Evolutionary conservation across 768 basidiomycete genomes (phyloP), one percentile per base, ranked within the genome.

Genomic region (Termitomyces sp.): DNA sequence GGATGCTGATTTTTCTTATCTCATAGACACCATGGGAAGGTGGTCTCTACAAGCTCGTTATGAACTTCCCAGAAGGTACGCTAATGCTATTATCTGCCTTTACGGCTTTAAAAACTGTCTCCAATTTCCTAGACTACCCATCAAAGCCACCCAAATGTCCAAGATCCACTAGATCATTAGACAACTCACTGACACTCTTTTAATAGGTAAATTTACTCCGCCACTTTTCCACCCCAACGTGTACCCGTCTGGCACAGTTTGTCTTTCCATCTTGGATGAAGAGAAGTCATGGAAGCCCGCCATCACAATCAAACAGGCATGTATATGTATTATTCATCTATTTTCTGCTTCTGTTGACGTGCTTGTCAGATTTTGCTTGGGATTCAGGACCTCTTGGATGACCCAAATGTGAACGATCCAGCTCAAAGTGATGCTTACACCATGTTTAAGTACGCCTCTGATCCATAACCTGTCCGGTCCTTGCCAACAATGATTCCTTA

Each of bases 271-370:
- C 66, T 74, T 99, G 53, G 96, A 98, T 66, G 97, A 99, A 68
- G 97, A 99, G 73, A 98, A 99, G 70, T 88, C 87, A 1, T 99
- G 97, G 97, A 98, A 98, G 68, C 94, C 97, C 26, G 91, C 94
- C 7, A 98, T 99, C 64, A 98, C 97, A 1, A 94, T 99, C 74
- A 99, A 98, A 71, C 97, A 98, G 81, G 96, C 90, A 26, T 40
- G 73, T 61, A 35, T 54, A 38, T 46, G 33, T 11, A 33, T 48
- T 17, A 23, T 38, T 42, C 19, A n/a, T 21, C 26, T 10, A 6
- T 49, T n/a, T 44, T 5, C 26, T 28, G 33, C 33, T 56, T 37
- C 42, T 5, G 46, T 58, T 19, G 21, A 59, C 23, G 42, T 49
- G 58, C 28, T 45, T 17, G 56, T 33, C 65, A 99, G 97, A 95